These are phyloP conservation scores for Yamadazyma spencermartinsiae DNA, from an alignment of 1,139 yeast genomes.

Conservation along the genomic window DNA sequence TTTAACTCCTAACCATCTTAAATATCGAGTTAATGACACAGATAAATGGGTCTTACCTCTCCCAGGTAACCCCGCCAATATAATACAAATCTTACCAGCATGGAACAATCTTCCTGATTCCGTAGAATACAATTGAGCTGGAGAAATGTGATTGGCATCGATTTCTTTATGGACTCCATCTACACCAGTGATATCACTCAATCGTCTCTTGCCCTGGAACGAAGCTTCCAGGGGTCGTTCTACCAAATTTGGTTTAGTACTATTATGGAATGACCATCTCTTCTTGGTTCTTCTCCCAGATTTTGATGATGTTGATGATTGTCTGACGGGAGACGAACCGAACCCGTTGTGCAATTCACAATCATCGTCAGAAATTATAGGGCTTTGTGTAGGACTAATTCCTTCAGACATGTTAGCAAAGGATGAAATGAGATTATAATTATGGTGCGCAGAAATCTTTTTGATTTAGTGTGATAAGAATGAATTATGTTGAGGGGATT, in stretches of 20 bases:
- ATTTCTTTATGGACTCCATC: constrained; percentile 59
- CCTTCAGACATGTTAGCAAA: neutral
- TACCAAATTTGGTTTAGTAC: constrained; percentile 37
- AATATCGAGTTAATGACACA: constrained; percentile 85
- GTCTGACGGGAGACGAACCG: constrained; percentile 36
- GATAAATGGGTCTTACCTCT: constrained; percentile 94
- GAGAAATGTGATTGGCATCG: constrained; percentile 56
- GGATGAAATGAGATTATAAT: too few relatives aligned
- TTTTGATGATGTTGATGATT: constrained; percentile 20
- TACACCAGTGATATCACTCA: constrained; percentile 43
- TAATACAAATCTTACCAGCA: constrained; percentile 91
- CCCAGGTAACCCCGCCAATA: constrained; percentile 92
- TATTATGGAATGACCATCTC: constrained; percentile 47
- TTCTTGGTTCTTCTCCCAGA: constrained; percentile 33
- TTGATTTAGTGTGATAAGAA: neutral
- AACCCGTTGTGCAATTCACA: constrained; percentile 40
- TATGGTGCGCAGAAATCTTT: too few relatives aligned
- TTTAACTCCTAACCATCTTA: constrained; percentile 94
- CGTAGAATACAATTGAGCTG: constrained; percentile 89
- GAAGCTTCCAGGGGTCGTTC: constrained; percentile 31
- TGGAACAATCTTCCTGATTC: constrained; percentile 89
- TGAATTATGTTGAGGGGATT: too few relatives aligned
- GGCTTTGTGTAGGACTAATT: neutral
- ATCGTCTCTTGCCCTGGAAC: constrained; percentile 34
- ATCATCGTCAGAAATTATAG: constrained; percentile 22